Conservation (phyloP, 2,329 filamentous ascomycete species). For the Verticillium albo-atrum region DNA sequence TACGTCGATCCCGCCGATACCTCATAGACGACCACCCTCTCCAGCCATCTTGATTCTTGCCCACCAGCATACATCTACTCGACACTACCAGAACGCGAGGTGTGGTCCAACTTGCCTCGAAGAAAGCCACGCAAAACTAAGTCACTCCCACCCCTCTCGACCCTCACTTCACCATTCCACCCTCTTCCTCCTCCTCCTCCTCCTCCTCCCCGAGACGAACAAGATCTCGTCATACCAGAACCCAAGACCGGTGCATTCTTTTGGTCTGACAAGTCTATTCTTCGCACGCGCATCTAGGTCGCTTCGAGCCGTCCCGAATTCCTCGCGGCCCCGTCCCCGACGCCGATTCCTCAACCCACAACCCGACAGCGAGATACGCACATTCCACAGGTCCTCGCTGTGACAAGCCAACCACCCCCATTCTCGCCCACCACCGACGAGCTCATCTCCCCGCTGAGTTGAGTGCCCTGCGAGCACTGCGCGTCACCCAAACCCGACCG, state of each 20-base stretch:
- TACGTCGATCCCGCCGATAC: background rate
- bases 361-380: background rate
- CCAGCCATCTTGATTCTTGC: background rate
- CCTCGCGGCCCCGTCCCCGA: conserved; percentile 9
- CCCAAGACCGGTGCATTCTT: conserved; percentile 3
- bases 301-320: conserved; percentile 10
- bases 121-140: conserved; percentile 8
- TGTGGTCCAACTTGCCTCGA: background rate
- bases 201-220: conserved; percentile 4
- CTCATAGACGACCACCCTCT: background rate
- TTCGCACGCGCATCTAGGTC: background rate
- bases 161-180: conserved; percentile 11
- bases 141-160: conserved; percentile 6
- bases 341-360: background rate
- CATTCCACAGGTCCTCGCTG: background rate
- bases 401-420: background rate
- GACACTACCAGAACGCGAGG: background rate
- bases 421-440: background rate
- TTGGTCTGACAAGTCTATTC: conserved; percentile 7
- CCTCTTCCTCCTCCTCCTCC: conserved; percentile 1
- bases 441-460: background rate
- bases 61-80: conserved; percentile 1
- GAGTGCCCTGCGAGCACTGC: background rate
- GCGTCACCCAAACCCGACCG: conserved; percentile 9
- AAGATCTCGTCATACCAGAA: conserved; percentile 3